Conservation (phyloP, 1,139 yeast species). For the Candida sp. region DNA sequence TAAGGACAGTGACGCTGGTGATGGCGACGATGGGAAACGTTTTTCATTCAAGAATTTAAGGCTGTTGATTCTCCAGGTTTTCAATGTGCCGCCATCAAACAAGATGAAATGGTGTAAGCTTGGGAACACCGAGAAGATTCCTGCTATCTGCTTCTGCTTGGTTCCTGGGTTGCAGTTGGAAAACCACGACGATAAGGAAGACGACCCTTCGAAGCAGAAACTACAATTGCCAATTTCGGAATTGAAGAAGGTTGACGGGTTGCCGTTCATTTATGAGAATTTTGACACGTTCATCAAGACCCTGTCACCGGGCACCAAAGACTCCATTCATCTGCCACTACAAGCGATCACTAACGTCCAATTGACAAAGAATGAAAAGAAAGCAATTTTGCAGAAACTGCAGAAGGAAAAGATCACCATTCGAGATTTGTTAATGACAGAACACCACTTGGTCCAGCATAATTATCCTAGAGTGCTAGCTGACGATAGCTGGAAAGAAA, state of each 20-base stretch:
- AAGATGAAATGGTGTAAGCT: slow-evolving; percentile 41
- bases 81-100: slow-evolving; percentile 35
- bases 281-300: slow-evolving; percentile 50
- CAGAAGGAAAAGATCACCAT: slow-evolving; percentile 49
- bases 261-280: slow-evolving; percentile 38
- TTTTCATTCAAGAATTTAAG: slow-evolving; percentile 50
- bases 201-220: background rate
- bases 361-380: slow-evolving; percentile 57
- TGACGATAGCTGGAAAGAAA: slow-evolving; percentile 58
- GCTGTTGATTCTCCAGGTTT: slow-evolving; percentile 51
- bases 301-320: slow-evolving; percentile 65
- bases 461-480: slow-evolving; percentile 54
- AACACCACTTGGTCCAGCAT: slow-evolving; percentile 48
- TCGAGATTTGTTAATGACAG: slow-evolving; percentile 54
- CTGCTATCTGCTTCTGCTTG: slow-evolving; percentile 62
- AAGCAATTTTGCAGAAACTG: slow-evolving; percentile 32
- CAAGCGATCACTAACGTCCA: slow-evolving; percentile 61
- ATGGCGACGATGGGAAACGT: slow-evolving; percentile 15
- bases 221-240: slow-evolving; percentile 12
- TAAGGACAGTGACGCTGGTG: slow-evolving; percentile 15
- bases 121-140: slow-evolving; percentile 18
- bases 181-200: slow-evolving; percentile 30
- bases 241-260: slow-evolving; percentile 18
- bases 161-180: slow-evolving; percentile 67
- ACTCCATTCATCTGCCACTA: slow-evolving; percentile 56